Evolutionary conservation across 306 rosid genomes (phyloP), one percentile per base, ranked within the genome.

Genomic region (Hippophae rhamnoides): DNA sequence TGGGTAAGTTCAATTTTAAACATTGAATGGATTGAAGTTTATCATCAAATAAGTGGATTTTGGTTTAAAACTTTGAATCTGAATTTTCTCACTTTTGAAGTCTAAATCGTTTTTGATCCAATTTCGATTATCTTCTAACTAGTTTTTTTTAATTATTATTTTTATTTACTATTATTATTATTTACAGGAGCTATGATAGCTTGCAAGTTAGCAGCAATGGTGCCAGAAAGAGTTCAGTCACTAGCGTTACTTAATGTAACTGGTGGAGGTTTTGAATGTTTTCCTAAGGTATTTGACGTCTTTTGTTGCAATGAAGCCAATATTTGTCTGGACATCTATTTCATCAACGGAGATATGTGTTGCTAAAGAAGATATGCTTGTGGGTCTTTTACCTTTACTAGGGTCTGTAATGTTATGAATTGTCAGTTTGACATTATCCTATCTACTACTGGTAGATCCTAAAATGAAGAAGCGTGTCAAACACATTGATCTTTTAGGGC

Each of bases 231-330:
- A 74, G 69, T 86, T 47, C 75, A 78, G 65, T 93, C 99, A 7
- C 72, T 93, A 83, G 95, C 89, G n/a, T 64, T 93, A 80, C 93
- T 88, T 47, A 93, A 88, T 74, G 95, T 78, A 54, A 93, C 97
- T 0, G 99, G 97, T 26, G 97, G 95, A 63, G 97, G 99, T 14
- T 84, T 80, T 57, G 82, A 88, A 67, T 93, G 99, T 81, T 68
- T 86, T 46, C 99, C 99, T 9, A 93, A 78, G 97, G 99, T 92
- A 74, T 27, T 65, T 64, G 62, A 41, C 38, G 59, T 40, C 52
- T 51, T 5, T 60, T 13, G 47, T 48, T 57, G 38, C 10, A 43
- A 48, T 13, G 10, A 27, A 10, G 44, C 40, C 31, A 47, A 38
- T 10, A 3, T 47, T 47, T 3, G 9, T 46, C 12, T 47, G 51